phyloP scores from a whole-genome alignment of 2,329 filamentous ascomycete species.

The Diaporthe sp. region DNA sequence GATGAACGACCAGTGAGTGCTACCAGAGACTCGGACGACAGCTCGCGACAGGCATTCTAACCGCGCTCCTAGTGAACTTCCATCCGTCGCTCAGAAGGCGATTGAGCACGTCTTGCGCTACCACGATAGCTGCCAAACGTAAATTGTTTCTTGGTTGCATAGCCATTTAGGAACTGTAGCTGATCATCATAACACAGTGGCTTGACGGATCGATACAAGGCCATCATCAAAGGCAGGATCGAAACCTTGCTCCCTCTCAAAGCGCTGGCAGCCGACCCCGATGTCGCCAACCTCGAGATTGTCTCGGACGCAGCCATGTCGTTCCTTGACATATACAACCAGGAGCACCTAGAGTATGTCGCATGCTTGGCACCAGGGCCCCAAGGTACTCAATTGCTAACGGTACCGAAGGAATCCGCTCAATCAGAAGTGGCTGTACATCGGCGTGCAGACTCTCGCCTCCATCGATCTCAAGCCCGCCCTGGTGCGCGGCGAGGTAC shows the following conservation, averaged over 20 bases:
- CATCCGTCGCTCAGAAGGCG: conserved; percentile 11
- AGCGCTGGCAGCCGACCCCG: not conserved
- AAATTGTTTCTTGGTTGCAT: not conserved
- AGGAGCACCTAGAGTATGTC: not conserved
- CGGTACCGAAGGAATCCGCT: not conserved
- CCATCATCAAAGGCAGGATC: not conserved
- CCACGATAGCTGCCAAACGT: not conserved
- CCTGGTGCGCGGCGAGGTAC: not conserved
- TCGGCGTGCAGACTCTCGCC: conserved; percentile 17
- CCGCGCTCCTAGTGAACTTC: not conserved
- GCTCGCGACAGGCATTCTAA: not conserved
- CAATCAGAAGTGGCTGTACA: conserved; percentile 22
- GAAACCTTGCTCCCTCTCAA: conserved; percentile 6
- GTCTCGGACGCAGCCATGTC: conserved; percentile 31
- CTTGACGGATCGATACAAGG: not conserved
- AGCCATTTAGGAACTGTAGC: not conserved
- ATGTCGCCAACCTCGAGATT: conserved; percentile 32
- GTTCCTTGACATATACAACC: not conserved
- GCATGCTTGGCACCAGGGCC: too few relatives aligned
- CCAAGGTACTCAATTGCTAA: not conserved
- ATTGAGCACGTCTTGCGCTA: not conserved
- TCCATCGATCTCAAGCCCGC: conserved; percentile 5
- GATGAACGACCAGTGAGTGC: conserved; percentile 7
- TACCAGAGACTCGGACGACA: not conserved
- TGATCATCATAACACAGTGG: not conserved